These are phyloP conservation scores for Taphrina sp. DNA, from an alignment of 1,139 yeast genomes.

Conservation along the genomic window DNA sequence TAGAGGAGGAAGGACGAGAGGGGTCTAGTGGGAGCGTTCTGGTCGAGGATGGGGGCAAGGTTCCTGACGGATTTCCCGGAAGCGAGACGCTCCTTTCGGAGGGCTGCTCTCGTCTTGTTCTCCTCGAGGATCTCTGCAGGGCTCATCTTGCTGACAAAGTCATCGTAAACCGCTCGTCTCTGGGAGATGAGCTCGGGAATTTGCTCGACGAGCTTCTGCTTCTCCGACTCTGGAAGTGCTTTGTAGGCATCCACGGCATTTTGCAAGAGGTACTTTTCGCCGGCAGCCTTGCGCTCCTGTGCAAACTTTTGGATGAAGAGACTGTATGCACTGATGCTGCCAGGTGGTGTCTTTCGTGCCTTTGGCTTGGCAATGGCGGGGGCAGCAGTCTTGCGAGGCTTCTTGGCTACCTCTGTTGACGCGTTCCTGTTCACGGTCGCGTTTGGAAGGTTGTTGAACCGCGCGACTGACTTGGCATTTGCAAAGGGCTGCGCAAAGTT, in stretches of 20 bases:
- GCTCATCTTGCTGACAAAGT: conserved; percentile 20
- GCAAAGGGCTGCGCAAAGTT: too few relatives aligned
- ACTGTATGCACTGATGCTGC: conserved; percentile 9
- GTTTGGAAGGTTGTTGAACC: too few relatives aligned
- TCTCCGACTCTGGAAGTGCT: conserved; percentile 19
- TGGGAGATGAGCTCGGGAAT: conserved; percentile 17
- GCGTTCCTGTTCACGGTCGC: not conserved
- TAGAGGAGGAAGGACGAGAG: conserved; percentile 13
- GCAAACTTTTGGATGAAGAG: conserved; percentile 25
- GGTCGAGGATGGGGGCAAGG: conserved; percentile 15
- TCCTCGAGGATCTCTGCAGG: conserved; percentile 16
- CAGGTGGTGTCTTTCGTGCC: conserved; percentile 7
- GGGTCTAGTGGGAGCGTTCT: conserved; percentile 21
- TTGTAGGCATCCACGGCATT: conserved; percentile 25
- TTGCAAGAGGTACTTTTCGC: conserved; percentile 18
- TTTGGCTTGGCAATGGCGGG: not conserved
- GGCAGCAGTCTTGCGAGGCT: conserved; percentile 13
- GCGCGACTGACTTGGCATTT: too few relatives aligned
- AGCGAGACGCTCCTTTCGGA: conserved; percentile 15
- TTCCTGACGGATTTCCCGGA: conserved; percentile 11
- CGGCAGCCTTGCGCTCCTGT: conserved; percentile 12
- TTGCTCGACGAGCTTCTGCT: conserved; percentile 20
- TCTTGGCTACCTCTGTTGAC: conserved; percentile 3
- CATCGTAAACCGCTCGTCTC: conserved; percentile 25
- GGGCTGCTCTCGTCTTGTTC: conserved; percentile 16